Evolutionary conservation across 163 green algal genomes (phyloP), one percentile per base, ranked within the genome.

Genomic region (Chlamydomonas reinhardtii): DNA sequence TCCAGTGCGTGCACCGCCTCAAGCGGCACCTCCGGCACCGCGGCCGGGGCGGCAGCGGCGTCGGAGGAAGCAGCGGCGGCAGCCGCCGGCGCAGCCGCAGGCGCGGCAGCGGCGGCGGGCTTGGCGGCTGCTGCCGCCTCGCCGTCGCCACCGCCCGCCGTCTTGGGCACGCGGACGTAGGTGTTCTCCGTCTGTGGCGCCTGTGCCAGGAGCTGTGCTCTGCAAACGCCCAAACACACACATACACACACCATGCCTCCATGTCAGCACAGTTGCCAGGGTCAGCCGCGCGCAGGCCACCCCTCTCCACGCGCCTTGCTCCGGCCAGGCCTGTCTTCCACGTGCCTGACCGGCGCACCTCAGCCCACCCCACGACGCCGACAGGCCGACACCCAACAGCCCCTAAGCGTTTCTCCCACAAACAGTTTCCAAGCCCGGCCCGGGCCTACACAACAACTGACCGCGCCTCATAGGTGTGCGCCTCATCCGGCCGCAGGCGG

Each of bases 1-100:
- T 99, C 95, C 56, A 99, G 83, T 25, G 94, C 91, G 3, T 91
- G 90, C 2, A 99, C 78, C 54, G 97, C 95, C 27, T 95, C 91
- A 15, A 31, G 43, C 39, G 31, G 31, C 73, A 65, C n/a, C 0
- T 71, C 71, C 6, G 65, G 31, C 29, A 48, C 29, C 31, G 78
- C 79, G 4, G 66, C 68, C 0, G 87, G 25, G 35, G 69, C 74
- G 70, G n/a, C 37, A 48, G 73, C 52, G 29, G 22, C 71, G 73
- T 34, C 29, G 69, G 81, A 48, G 66, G 85, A 52, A 22, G 74
- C 24, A n/a, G 75, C 73, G 74, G 86, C 76, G 73, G 76, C 43
- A 59, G 66, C 52, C 54, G 48, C 68, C 64, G 73, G 54, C 2
- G 66, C 76, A 0, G 84, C 37, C 9, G 56, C 29, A 32, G 78